Evolutionary conservation across 2,329 filamentous ascomycete genomes (phyloP).

Genomic region (Pseudocercospora ulei): DNA sequence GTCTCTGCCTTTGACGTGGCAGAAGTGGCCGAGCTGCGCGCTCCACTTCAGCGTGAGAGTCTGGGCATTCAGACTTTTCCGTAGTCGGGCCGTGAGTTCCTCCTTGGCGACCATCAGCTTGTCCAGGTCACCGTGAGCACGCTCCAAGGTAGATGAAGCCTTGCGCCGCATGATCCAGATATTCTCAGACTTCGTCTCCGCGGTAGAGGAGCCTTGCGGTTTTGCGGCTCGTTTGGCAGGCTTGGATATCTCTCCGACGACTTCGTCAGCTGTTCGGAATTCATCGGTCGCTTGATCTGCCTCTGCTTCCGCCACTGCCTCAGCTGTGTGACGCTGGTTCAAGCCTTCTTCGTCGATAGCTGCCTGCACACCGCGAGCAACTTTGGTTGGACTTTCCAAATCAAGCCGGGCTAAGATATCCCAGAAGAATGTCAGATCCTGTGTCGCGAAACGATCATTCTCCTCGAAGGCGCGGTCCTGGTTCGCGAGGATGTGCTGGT

Average conservation of each 20-base stretch:
- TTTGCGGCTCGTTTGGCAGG: constrained; percentile 23
- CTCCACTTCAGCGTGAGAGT: constrained; percentile 76
- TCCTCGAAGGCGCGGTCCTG: constrained; percentile 32
- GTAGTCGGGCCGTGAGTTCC: constrained; percentile 52
- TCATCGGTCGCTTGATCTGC: constrained; percentile 65
- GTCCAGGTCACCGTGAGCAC: constrained; percentile 59
- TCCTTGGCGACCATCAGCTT: constrained; percentile 52
- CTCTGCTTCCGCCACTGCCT: constrained; percentile 60
- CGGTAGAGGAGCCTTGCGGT: constrained; percentile 7
- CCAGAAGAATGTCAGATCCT: constrained; percentile 28
- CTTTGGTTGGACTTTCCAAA: constrained; percentile 55
- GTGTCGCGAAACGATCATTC: constrained; percentile 10
- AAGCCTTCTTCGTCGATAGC: constrained; percentile 91
- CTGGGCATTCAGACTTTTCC: constrained; percentile 46
- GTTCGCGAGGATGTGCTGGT: constrained; percentile 29
- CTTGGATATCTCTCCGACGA: constrained; percentile 42
- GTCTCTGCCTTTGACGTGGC: constrained; percentile 79
- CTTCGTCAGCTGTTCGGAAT: constrained; percentile 57
- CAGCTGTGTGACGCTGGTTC: constrained; percentile 65
- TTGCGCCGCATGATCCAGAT: constrained; percentile 54
- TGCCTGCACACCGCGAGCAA: constrained; percentile 61
- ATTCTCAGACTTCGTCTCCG: constrained; percentile 36
- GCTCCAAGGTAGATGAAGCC: constrained; percentile 57
- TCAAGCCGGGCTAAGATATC: constrained; percentile 48
- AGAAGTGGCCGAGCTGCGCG: constrained; percentile 77